phyloP scores from a whole-genome alignment of 2,329 filamentous ascomycete species.

The Nothopassalora personata region DNA sequence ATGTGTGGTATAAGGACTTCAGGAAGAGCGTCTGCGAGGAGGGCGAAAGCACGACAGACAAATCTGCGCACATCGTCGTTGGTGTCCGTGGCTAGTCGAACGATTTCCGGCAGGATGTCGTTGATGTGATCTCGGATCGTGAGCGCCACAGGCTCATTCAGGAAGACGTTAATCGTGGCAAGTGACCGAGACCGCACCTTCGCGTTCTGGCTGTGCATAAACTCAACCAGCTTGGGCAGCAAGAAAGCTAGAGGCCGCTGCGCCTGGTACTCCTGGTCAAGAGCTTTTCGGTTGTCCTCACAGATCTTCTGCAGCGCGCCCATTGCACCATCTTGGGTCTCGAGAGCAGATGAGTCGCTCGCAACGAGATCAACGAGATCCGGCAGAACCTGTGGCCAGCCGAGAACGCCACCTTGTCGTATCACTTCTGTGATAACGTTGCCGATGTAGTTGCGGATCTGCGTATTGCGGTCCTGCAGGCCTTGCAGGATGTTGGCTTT shows the following conservation, averaged over 20 bases:
- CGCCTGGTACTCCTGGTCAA: slow-evolving; percentile 83
- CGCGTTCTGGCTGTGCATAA: slow-evolving; percentile 68
- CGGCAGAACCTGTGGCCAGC: slow-evolving; percentile 85
- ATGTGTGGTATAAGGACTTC: slow-evolving; percentile 89
- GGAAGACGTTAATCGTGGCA: slow-evolving; percentile 84
- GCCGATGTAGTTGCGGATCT: slow-evolving; percentile 84
- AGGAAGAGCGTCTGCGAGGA: slow-evolving; percentile 82
- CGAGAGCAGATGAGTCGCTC: slow-evolving; percentile 62
- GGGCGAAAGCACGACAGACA: slow-evolving; percentile 88
- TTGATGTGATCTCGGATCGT: slow-evolving; percentile 78
- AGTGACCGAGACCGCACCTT: slow-evolving; percentile 77
- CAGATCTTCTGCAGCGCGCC: slow-evolving; percentile 90
- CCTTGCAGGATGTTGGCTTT: slow-evolving; percentile 72
- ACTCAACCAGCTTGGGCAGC: slow-evolving; percentile 83
- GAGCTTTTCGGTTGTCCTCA: slow-evolving; percentile 83
- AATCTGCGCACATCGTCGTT: slow-evolving; percentile 81
- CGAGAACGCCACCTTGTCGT: slow-evolving; percentile 73
- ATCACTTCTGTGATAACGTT: slow-evolving; percentile 93
- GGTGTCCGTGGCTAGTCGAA: slow-evolving; percentile 70
- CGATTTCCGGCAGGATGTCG: slow-evolving; percentile 73
- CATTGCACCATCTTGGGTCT: slow-evolving; percentile 90
- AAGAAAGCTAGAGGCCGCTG: slow-evolving; percentile 83
- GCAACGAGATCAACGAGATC: slow-evolving; percentile 73
- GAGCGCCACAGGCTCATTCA: slow-evolving; percentile 65
- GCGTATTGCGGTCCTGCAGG: slow-evolving; percentile 72